phyloP scores from a whole-genome alignment of 2,329 filamentous ascomycete genomes.

The Paraconiothyrium sp. region DNA sequence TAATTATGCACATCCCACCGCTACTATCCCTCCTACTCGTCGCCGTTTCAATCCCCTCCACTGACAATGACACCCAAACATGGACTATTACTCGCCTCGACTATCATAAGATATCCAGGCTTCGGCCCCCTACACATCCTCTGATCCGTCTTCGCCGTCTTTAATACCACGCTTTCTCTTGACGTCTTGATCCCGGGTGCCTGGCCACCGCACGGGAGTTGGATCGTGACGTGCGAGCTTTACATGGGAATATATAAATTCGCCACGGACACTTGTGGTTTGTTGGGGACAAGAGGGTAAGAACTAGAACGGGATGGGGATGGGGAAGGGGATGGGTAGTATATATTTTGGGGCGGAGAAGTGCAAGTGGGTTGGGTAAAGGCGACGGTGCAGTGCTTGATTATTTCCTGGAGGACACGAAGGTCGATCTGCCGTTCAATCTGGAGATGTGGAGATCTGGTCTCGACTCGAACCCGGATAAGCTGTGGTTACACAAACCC shows the following conservation, averaged over 20 bases:
- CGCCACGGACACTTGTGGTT: background rate
- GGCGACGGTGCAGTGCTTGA: background rate
- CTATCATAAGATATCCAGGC: background rate
- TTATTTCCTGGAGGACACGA: background rate
- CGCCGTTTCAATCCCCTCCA: background rate
- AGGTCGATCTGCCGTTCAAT: background rate
- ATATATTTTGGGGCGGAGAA: background rate
- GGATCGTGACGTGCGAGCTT: background rate
- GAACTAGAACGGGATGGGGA: background rate
- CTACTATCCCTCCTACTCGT: background rate
- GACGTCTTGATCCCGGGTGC: constrained; percentile 2
- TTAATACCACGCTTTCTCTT: constrained; percentile 3
- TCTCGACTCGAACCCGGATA: background rate
- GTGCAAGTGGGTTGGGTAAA: background rate
- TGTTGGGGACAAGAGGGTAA: background rate
- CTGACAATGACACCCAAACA: background rate
- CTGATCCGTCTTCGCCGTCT: background rate
- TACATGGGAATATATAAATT: background rate
- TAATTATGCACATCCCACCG: background rate
- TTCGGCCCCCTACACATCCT: constrained; percentile 5
- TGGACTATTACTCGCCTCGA: constrained; percentile 8
- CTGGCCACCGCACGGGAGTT: background rate
- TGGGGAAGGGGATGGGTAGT: background rate
- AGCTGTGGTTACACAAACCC: too few species aligned
- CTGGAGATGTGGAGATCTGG: background rate